Conservation (phyloP, 2,329 filamentous ascomycete species). For the Fusarium brevicatenulatum region DNA sequence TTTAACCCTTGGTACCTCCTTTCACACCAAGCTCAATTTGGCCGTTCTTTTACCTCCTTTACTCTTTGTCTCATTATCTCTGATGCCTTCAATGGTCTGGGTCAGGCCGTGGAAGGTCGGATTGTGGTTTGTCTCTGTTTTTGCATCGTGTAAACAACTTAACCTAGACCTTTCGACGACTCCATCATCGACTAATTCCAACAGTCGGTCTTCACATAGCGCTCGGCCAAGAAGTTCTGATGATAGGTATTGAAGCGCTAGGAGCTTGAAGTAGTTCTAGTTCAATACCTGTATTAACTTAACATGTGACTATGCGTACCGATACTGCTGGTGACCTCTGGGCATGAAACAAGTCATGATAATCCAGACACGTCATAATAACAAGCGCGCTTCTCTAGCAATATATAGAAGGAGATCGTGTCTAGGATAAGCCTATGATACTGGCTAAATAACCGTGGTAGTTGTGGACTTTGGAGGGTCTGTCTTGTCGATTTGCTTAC, state of each 20-base stretch:
- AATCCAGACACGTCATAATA: neutral
- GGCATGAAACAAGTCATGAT: neutral
- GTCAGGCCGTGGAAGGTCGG: neutral
- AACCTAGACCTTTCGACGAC: neutral
- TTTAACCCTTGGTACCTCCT: no score
- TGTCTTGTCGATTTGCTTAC: neutral
- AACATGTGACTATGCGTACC: neutral
- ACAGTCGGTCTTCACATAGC: neutral
- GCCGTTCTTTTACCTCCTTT: neutral
- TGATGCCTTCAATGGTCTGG: no score
- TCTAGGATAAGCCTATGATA: no score
- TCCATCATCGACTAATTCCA: no score
- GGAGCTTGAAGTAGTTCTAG: no score
- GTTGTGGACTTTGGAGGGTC: no score
- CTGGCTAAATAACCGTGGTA: no score
- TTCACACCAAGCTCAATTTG: neutral
- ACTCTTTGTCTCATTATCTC: neutral
- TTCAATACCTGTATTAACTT: neutral
- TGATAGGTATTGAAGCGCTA: neutral
- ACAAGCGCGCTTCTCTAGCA: neutral
- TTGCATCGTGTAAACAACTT: neutral
- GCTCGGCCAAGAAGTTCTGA: neutral
- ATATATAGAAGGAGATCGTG: no score
- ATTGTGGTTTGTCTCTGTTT: neutral
- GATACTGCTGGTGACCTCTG: neutral